phyloP scores from a whole-genome alignment of 179 eudicot genomes.

The Carnegiea gigantea region DNA sequence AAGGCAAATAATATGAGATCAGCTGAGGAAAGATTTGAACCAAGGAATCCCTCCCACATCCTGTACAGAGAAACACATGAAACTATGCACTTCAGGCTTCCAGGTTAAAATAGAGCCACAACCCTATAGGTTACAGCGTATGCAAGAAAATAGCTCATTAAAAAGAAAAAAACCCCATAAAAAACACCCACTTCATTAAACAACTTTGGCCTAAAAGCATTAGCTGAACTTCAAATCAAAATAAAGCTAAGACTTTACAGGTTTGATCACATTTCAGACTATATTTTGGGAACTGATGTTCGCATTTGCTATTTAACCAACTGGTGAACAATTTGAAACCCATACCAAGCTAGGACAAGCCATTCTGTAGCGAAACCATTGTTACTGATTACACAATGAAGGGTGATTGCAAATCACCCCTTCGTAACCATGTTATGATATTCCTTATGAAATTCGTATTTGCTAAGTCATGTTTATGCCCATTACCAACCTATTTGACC shows the following conservation, averaged over 20 bases:
- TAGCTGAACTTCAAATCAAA: too few species aligned
- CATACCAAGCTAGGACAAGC: not conserved
- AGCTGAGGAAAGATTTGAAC: conserved; percentile 74
- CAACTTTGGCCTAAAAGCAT: too few species aligned
- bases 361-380: not conserved
- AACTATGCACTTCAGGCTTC: not conserved
- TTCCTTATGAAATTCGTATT: not conserved
- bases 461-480: too few species aligned
- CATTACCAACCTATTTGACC: too few species aligned
- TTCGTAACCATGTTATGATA: too few species aligned
- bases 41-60: conserved; percentile 98
- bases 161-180: not conserved
- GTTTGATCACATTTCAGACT: not conserved
- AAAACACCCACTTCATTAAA: not conserved
- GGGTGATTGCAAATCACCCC: not conserved
- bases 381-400: not conserved
- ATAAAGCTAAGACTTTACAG: not conserved
- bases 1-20: conserved; percentile 85
- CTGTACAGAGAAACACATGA: conserved; percentile 35
- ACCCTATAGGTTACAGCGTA: too few species aligned
- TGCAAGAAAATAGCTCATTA: too few species aligned
- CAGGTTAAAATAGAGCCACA: not conserved
- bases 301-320: too few species aligned
- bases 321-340: not conserved
- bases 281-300: too few species aligned